These are phyloP conservation scores for Harringtonia lauricola DNA, from an alignment of 2,329 filamentous ascomycete species.

Conservation along the genomic window DNA sequence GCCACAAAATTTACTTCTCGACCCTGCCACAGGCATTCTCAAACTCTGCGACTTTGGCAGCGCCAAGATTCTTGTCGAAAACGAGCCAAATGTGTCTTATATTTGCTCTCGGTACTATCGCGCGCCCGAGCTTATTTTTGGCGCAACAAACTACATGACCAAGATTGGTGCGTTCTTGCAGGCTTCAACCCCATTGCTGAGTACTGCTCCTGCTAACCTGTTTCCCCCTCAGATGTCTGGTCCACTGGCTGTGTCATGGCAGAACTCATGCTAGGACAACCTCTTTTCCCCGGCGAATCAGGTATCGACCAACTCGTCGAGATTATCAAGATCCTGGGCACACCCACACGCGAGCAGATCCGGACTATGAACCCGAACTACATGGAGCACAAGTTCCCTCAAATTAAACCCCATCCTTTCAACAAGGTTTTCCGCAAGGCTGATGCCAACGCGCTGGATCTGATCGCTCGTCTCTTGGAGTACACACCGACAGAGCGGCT, in stretches of 20 bases:
- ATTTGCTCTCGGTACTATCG: constrained; percentile 99
- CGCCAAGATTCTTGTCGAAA: constrained; percentile 96
- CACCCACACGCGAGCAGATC: constrained; percentile 93
- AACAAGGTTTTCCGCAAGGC: constrained; percentile 99
- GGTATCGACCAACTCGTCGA: constrained; percentile 97
- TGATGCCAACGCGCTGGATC: constrained; percentile 80
- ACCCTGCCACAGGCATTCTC: constrained; percentile 80
- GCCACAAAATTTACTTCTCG: constrained; percentile 91
- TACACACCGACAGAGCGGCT: constrained; percentile 96
- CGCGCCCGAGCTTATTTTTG: constrained; percentile 95
- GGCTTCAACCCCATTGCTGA: neutral
- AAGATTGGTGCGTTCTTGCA: constrained; percentile 75
- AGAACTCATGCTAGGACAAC: constrained; percentile 96
- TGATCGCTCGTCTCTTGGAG: constrained; percentile 88
- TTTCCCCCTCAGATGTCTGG: constrained; percentile 68
- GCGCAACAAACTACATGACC: constrained; percentile 97
- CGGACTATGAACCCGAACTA: constrained; percentile 99
- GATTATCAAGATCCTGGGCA: constrained; percentile 98
- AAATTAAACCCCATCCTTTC: constrained; percentile 99
- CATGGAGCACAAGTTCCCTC: constrained; percentile 99
- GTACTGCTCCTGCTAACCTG: neutral
- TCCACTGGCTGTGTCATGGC: constrained; percentile 99
- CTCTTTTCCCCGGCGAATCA: constrained; percentile 94
- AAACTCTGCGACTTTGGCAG: constrained; percentile 99
- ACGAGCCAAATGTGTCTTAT: constrained; percentile 98